Evolutionary conservation across 108 stramenopile genomes (phyloP), one percentile per base, ranked within the genome.

Genomic region (Pseudonitzschia delicatissima): DNA sequence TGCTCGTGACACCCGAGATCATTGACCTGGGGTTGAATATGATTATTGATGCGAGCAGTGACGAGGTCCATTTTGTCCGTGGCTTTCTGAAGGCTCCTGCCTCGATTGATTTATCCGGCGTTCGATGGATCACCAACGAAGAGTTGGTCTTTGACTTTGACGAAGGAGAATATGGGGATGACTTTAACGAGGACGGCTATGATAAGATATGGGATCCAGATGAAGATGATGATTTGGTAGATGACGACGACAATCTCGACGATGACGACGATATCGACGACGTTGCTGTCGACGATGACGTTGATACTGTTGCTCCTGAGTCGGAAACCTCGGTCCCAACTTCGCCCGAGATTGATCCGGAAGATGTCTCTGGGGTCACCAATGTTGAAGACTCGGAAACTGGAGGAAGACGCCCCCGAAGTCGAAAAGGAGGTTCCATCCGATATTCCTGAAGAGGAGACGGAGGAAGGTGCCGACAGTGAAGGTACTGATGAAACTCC

Each of bases 41-140:
- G 36, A 40, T 61, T 23, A 61, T 61, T 37, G 60, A 61, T 27
- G 60, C 60, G 12, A 26, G 25, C 37, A 61, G 39, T 25, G 60
- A 40, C 3, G 66, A 74, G 52, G 66, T 74, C 28, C 73, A 74
- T 37, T 74, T 66, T 27, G 61, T 74, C 5, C 49, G 51, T 39
- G 88, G 86, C 15, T 90, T 68, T 58, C 26, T 90, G 18, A 65
- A 84, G 13, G 81, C 86, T 8, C 88, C 88, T 13, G 88, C 83
- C 5, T 85, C 62, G 35, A 72, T 90, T 12, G 84, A 87, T 50
- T 62, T 87, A 9, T 73, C 80, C 25, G 40, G 70, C 7, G 59
- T 87, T 23, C 59, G 32, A 18, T 84, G 87, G 63, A 50, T 63
- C 7, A 76, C 79, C 5, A 29, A 60, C 23, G 37, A 36, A 52